phyloP scores from a whole-genome alignment of 768 basidiomycete genomes.

The Calocybe indica region DNA sequence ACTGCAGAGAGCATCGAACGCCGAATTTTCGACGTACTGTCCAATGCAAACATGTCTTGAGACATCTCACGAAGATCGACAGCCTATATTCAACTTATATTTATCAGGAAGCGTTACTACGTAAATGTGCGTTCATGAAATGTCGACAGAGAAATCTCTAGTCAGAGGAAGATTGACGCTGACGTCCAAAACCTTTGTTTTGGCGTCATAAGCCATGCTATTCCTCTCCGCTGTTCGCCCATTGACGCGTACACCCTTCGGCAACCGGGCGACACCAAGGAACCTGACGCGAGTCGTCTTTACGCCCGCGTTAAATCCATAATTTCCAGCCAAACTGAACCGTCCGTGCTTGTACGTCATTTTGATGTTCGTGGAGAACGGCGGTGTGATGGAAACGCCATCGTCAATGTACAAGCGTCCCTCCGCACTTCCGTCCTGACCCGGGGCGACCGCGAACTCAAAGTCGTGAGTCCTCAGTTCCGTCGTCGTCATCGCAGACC shows the following conservation, averaged over 20 bases:
- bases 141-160: constrained; percentile 23
- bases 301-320: constrained; percentile 32
- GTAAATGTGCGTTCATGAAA: too few relatives aligned
- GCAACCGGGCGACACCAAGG: constrained; percentile 26
- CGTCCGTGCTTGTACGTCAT: constrained; percentile 24
- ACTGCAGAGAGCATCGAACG: too few relatives aligned
- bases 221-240: constrained; percentile 15
- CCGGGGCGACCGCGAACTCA: constrained; percentile 58
- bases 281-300: constrained; percentile 30
- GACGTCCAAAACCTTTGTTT: constrained; percentile 39
- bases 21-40: too few relatives aligned
- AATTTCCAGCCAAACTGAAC: constrained; percentile 29
- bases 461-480: constrained; percentile 50
- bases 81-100: too few relatives aligned
- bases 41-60: too few relatives aligned
- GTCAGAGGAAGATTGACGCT: constrained; percentile 30
- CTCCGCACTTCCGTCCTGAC: constrained; percentile 39
- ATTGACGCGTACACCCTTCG: constrained; percentile 23
- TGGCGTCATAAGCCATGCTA: constrained; percentile 27
- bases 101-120: too few relatives aligned
- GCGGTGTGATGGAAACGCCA: constrained; percentile 43
- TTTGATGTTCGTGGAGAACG: constrained; percentile 23
- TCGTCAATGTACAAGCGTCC: constrained; percentile 62
- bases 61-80: too few relatives aligned
- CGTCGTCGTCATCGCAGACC: constrained; percentile 56